Base-by-base conservation (phyloP, 2,329 filamentous ascomycete genomes). In the Leptographium wingfieldii region DNA sequence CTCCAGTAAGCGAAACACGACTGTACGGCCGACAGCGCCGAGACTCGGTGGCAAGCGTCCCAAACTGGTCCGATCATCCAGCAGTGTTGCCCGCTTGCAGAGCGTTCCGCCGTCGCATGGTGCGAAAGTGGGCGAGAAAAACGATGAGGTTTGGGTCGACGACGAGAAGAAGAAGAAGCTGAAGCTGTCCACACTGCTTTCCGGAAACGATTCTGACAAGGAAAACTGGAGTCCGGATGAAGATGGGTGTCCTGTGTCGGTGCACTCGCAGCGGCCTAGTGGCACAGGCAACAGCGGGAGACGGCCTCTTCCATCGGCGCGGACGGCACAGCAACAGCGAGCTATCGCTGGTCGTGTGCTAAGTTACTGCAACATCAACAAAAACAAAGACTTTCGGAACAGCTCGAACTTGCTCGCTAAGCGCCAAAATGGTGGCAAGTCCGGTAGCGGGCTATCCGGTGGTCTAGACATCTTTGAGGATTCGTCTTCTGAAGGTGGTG, bases 191-290 rank as follows among this genome's bases (percentile, higher is more conserved):
- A 66, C 64, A 40, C 67, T 73, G 63, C 71, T 71, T 38, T 69
- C 82, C 19, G 82, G 73, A 70, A 77, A 83, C 56, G 92, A 96
- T 67, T 96, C 90, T 1, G 92, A 97, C 71, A 97, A 97, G 74
- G 92, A 97, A 74, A 97, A 97, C 69, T 95, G 90, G 81, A 82
- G 76, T 68, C 85, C 77, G 1, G 77, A 76, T 63, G 77, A 77
- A 63, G 76, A 77, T 51, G 76, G 72, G 10, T 75, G 73, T 63
- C 67, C 71, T 58, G 72, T 61, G 5, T 27, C 29, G 11, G 60
- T 60, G 31, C 62, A 65, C 63, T 62, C 68, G 51, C 67, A 65
- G n/a, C 57, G 59, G 52, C 54, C 56, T n/a, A 63, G 27, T 62
- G 52, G 67, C 64, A 57, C 64, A 59, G 56, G 59, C 66, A 66